A percentile compares a stretch with the other conserved stretches of the same genome.
phyloP scores from a whole-genome alignment of 768 basidiomycete genomes.

The Naganishia friedmannii region DNA sequence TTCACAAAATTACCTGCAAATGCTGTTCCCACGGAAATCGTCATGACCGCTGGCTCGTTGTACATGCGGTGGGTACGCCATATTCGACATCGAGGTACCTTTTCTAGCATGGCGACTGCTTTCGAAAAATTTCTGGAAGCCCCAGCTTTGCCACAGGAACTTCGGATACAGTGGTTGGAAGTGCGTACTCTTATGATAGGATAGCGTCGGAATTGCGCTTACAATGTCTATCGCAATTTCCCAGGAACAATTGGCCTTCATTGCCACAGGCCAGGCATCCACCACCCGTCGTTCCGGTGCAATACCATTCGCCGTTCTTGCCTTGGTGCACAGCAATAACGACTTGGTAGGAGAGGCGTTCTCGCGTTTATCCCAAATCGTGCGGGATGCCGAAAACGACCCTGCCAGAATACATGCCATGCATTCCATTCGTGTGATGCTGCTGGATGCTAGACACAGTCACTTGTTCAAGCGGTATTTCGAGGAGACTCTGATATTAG shows the following conservation, averaged over 20 bases:
- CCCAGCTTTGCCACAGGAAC: neutral
- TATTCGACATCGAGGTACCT: constrained; percentile 50
- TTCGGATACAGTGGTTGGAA: constrained; percentile 38
- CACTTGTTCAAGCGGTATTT: constrained; percentile 41
- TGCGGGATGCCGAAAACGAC: constrained; percentile 37
- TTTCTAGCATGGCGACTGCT: constrained; percentile 46
- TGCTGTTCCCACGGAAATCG: constrained; percentile 16
- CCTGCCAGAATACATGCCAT: constrained; percentile 49
- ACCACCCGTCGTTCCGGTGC: constrained; percentile 49
- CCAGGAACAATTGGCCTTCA: constrained; percentile 41
- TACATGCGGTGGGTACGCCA: constrained; percentile 48
- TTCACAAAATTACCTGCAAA: constrained; percentile 20
- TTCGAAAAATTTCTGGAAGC: constrained; percentile 41
- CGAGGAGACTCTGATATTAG: constrained; percentile 41
- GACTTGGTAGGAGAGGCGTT: constrained; percentile 39
- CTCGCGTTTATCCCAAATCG: constrained; percentile 36
- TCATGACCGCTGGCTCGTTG: constrained; percentile 36
- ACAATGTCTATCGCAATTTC: neutral
- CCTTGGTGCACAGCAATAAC: constrained; percentile 39
- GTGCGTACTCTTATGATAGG: constrained; percentile 30
- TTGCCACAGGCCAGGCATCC: constrained; percentile 39
- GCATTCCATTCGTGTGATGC: constrained; percentile 47
- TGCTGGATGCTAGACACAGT: constrained; percentile 45
- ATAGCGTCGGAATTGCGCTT: neutral
- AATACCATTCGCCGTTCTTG: constrained; percentile 45